Conservation (phyloP, 2,329 filamentous ascomycete species). For the Magnaporthiopsis incrustans region DNA sequence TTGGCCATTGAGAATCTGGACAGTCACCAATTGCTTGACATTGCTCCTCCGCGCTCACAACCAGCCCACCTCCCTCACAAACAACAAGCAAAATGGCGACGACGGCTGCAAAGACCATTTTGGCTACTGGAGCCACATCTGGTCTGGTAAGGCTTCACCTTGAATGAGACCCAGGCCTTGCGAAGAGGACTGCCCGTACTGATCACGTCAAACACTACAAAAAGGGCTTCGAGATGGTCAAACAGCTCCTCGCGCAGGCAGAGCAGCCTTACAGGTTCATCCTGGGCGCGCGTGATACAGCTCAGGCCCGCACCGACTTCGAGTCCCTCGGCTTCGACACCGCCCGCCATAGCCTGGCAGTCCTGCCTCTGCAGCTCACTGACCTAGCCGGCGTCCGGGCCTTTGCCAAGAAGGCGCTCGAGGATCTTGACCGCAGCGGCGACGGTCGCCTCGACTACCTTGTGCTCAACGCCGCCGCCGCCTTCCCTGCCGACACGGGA, state of each 20-base stretch:
- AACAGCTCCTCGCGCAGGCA: conserved; percentile 9
- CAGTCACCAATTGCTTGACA: too few relatives aligned
- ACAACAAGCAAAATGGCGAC: not conserved
- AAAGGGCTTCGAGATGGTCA: conserved; percentile 21
- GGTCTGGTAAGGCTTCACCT: conserved; percentile 5
- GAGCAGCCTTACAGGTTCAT: conserved; percentile 9
- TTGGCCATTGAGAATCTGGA: too few relatives aligned
- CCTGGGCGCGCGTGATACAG: conserved; percentile 9
- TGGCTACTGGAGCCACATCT: conserved; percentile 9
- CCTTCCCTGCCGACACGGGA: conserved; percentile 26
- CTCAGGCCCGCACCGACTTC: conserved; percentile 3
- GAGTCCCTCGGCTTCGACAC: conserved; percentile 6
- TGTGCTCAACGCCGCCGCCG: conserved; percentile 40
- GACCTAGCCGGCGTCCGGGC: conserved; percentile 34
- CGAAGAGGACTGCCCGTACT: not conserved
- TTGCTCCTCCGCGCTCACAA: too few relatives aligned
- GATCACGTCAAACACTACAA: not conserved
- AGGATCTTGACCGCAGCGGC: conserved; percentile 25
- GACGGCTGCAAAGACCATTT: conserved; percentile 6
- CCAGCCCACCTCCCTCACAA: too few relatives aligned
- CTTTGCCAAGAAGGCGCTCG: conserved; percentile 37
- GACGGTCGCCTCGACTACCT: conserved; percentile 36
- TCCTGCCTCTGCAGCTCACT: conserved; percentile 40
- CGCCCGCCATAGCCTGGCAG: conserved; percentile 27
- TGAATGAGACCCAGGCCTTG: not conserved